Evolutionary conservation across 495 filamentous ascomycete species (phyloP).

Genomic region (Pyrenula aspistea): DNA sequence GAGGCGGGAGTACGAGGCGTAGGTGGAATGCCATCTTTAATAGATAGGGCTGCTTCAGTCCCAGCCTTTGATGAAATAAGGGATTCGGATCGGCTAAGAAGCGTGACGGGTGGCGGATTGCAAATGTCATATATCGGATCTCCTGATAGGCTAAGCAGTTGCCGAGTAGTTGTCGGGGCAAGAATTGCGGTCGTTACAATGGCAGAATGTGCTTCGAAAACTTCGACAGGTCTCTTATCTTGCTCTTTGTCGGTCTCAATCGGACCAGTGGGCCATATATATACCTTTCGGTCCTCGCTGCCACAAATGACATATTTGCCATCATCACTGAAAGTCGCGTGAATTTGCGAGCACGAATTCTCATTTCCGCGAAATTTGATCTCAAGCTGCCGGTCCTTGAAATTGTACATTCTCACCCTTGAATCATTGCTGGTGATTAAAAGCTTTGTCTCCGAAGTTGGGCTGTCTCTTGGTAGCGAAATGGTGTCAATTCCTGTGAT

Average conservation of each 20-base stretch:
- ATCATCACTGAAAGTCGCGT: conserved; percentile 80
- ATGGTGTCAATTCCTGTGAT: conserved; percentile 90
- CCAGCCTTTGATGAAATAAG: conserved; percentile 24
- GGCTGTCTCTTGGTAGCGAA: conserved; percentile 42
- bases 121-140: conserved; percentile 94
- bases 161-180: conserved; percentile 67
- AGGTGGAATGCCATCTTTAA: conserved; percentile 11
- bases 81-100: conserved; percentile 61
- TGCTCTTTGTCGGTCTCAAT: conserved; percentile 49
- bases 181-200: conserved; percentile 81
- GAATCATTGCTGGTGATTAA: conserved; percentile 94
- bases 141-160: conserved; percentile 64
- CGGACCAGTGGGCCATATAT: conserved; percentile 68
- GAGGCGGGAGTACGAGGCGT: conserved; percentile 24
- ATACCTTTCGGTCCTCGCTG: conserved; percentile 79
- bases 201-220: conserved; percentile 78
- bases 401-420: conserved; percentile 79
- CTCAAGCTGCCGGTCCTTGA: conserved; percentile 71
- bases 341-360: conserved; percentile 86
- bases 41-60: conserved; percentile 11
- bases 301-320: conserved; percentile 82
- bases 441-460: conserved; percentile 68
- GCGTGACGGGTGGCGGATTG: conserved; percentile 84
- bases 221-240: conserved; percentile 70
- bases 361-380: conserved; percentile 88